Evolutionary conservation across 345 rosid species (phyloP), one percentile per base, ranked within the genome.

Genomic region (Arabidopsis suecica): DNA sequence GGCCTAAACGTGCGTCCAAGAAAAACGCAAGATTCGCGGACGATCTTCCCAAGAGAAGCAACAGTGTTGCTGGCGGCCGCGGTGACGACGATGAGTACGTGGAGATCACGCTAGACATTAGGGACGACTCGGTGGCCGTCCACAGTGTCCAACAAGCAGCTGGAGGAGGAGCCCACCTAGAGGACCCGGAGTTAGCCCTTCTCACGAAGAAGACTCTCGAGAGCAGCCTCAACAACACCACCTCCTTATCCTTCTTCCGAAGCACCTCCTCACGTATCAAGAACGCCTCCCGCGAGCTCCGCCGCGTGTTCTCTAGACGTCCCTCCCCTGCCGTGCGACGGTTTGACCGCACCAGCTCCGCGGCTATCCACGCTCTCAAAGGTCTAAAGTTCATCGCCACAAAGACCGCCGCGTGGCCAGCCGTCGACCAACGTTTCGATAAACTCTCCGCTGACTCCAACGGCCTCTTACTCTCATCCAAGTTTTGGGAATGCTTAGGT

Each of bases 401-500:
- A 58, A 91, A 88, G 61, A 80, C 93, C 56, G 82, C 94, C 1
- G 67, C 69, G 13, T 93, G 96, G 97, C 72, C 88, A 7, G 79
- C 92, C 10, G 96, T 93, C 0, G 96, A 89, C 50, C 78, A 84
- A 74, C 84, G 86, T 1, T 93, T 86, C 61, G 75, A 86, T 14
- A 75, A 87, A 9, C 84, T 91, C 72, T 85, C 97, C 3, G 79
- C 80, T 30, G 63, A 83, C 3, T 74, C 88, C 68, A 65, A 78
- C 38, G 92, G 89, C 68, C 84, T 84, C 9, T 87, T 93, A 51
- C 91, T 73, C 64, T 80, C 77, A 5, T 83, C 97, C 73, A 38
- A 59, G 77, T 93, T 91, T 69, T 87, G 93, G 51, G 96, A 91
- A 79, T 93, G 98, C 79, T 86, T 93, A 50, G 98, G 98, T 89